Evolutionary conservation across 164 flowering plant genomes (phyloP), one percentile per base, ranked within the genome.

Genomic region (Umbellularia californica): DNA sequence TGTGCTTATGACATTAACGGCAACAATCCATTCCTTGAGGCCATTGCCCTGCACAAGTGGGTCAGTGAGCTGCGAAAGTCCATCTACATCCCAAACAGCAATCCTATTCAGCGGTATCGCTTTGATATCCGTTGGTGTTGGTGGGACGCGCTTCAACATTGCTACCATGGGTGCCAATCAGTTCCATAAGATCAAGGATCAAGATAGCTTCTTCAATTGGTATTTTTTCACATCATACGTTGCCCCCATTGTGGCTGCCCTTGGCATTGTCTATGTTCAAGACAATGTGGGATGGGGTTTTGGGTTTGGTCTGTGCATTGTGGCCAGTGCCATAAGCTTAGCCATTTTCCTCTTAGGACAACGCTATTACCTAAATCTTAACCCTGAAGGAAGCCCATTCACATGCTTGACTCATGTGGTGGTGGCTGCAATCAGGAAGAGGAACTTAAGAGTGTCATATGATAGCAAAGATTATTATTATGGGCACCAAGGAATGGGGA

Each of bases 81-180:
- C 84, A 22, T 55, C 82, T 3, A 52, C n/a, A 2, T 9, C 72
- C 19, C 89, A 88, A 67, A 74, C 47, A 23, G 79, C 78, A 0
- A 69, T 81, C 65, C 74, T 88, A 2, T 85, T 79, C 35, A 2
- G 68, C 11, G 76, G 71, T 5, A n/a, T 83, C 25, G 75, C 78
- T 0, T 47, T 87, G 25, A 74, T 68, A 9, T 35, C 82, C 2
- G 2, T 84, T 2, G 92, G 90, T 3, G 0, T 77, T 0, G 85
- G 85, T 25, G 89, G 88, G 22, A 75, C 86, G 3, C 82, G 88
- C 13, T 86, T 80, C 60, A 82, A 81, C 0, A 30, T 70, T 1
- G 88, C 83, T 1, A 75, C 87, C 5, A 73, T 87, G 76, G 93
- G 90, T 24, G 90, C 89, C 0, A 71, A 83, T 28, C 90, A 87